These are phyloP conservation scores for Plantago coronopus DNA, from an alignment of 305 asterid species.

Conservation along the genomic window DNA sequence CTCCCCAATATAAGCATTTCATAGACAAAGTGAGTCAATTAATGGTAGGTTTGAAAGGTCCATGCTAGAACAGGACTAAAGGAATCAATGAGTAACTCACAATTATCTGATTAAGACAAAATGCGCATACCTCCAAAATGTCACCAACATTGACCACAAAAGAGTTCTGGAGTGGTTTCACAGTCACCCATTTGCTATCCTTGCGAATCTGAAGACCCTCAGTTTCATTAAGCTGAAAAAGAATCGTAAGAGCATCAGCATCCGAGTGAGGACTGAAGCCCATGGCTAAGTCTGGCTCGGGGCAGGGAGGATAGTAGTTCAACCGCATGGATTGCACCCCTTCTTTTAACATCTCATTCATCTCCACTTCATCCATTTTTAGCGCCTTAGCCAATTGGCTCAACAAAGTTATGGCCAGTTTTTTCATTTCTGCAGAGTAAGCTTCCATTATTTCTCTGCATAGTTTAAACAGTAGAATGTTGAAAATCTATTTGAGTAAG, in stretches of 20 bases:
- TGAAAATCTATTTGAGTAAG: neutral
- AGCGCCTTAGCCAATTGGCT: constrained; percentile 37
- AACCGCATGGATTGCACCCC: constrained; percentile 49
- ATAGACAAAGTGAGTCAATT: no score
- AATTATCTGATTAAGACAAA: neutral
- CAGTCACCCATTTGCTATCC: constrained; percentile 45
- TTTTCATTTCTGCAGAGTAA: constrained; percentile 32
- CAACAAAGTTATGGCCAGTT: constrained; percentile 32
- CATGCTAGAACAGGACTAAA: no score
- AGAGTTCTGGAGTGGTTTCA: constrained; percentile 45
- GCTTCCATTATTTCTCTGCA: constrained; percentile 35
- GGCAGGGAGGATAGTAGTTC: constrained; percentile 63
- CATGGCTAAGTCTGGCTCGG: constrained; percentile 43
- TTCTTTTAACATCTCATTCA: constrained; percentile 27
- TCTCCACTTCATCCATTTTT: constrained; percentile 34
- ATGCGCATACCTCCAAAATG: constrained; percentile 42
- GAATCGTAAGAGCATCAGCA: constrained; percentile 50
- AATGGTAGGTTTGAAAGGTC: no score
- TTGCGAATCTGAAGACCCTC: constrained; percentile 47
- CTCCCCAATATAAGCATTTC: no score
- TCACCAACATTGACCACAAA: constrained; percentile 57
- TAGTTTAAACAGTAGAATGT: neutral
- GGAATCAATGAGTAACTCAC: no score
- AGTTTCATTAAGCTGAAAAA: constrained; percentile 46
- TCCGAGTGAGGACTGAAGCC: constrained; percentile 59